Percentiles rank a stretch among this genome's conserved stretches.
Conservation (phyloP, 164 flowering plant species). For the Magnolia kwangsiensis region DNA sequence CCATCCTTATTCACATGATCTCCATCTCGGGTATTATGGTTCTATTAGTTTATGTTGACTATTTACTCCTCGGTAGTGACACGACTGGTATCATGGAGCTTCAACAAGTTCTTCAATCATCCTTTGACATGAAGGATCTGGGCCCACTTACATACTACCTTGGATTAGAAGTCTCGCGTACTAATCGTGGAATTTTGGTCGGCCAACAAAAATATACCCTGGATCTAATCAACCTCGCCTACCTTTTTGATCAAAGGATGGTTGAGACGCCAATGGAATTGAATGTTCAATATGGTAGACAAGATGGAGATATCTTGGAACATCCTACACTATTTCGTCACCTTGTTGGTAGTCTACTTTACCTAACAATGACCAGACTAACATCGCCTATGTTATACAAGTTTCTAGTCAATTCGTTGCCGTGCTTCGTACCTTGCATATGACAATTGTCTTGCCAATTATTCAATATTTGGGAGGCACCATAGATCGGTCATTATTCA, state of each 20-base stretch:
- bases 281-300: too few species aligned
- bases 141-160: too few species aligned
- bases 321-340: neutral
- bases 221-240: neutral
- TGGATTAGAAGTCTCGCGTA: too few species aligned
- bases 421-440: neutral
- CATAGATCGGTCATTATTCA: neutral
- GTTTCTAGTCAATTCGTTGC: too few species aligned
- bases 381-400: too few species aligned
- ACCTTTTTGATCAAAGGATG: neutral
- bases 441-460: neutral
- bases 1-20: too few species aligned
- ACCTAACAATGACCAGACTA: neutral
- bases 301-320: neutral
- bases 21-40: neutral
- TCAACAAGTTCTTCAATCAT: too few species aligned
- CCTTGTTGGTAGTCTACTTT: neutral
- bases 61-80: neutral
- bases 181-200: neutral
- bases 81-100: neutral
- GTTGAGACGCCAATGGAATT: neutral
- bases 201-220: too few species aligned
- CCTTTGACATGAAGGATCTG: too few species aligned
- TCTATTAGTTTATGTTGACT: neutral
- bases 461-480: neutral